Evolutionary conservation across 495 filamentous ascomycete genomes (phyloP), one percentile per base, ranked within the genome.

Genomic region (Lasiosphaeria hispida): DNA sequence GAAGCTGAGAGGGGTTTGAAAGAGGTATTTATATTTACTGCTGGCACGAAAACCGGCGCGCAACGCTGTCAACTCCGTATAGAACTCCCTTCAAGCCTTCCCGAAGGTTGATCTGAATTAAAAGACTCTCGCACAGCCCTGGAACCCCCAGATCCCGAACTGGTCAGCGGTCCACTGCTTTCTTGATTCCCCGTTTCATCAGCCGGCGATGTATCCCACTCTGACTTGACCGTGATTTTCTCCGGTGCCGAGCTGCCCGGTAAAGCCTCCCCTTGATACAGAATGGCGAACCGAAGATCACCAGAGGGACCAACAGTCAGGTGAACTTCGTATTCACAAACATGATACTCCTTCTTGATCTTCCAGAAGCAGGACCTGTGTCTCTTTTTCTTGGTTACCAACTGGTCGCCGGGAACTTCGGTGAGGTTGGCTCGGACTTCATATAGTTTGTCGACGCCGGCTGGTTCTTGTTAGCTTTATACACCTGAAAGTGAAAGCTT

Each of bases 321-420:
- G 52, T 44, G 52, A 1, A 55, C 19, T 0, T 55, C 40, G 23
- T 55, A 55, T 19, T 44, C 19, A 23, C 52, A 55, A 40, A 55
- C 39, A 30, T 55, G 11, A 11, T 55, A 55, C 23, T 35, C 15
- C 13, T 35, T 8, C 14, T 44, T 55, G 40, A 35, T 13, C 40
- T 18, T 43, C 52, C 52, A 45, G 19, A 45, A 45, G 19, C 39
- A 44, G 15, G 19, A 30, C n/a, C 23, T 30, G 40, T 34, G 11
- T 30, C 40, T 13, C 19, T 55, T 55, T 11, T 44, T 55, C 52
- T 44, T 54, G 52, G n/a, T 17, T 8, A 43, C 52, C 39, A 54
- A 36, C 30, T 35, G 14, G 37, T 54, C 11, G n/a, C 11, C 10
- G 0, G 37, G 51, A n/a, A 54, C 18, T 13, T 37, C 39, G 18